A percentile compares a stretch with the other conserved stretches of the same genome.
Conservation (phyloP, 208 protist species). For the Herpetomonas samuelpessoai region DNA sequence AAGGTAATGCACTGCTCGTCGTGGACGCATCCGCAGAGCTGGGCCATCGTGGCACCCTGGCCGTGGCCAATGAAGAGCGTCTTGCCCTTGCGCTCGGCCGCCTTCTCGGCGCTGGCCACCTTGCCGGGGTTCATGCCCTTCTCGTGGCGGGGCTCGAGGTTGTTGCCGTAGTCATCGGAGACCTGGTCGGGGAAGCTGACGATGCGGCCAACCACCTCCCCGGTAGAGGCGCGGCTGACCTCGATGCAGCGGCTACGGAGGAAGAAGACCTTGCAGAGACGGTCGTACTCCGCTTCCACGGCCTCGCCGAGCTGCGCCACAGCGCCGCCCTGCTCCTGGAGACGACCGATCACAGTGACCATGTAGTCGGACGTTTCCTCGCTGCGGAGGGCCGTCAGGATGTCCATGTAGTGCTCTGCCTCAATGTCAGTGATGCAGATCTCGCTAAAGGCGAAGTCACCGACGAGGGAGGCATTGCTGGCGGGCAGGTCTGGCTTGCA, state of each 20-base stretch:
- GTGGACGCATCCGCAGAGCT: constrained; percentile 28
- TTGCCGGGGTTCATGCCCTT: constrained; percentile 30
- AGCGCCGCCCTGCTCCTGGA: constrained; percentile 17
- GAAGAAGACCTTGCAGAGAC: constrained; percentile 42
- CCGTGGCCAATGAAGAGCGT: constrained; percentile 52
- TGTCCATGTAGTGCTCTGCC: constrained; percentile 25
- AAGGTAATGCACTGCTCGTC: constrained; percentile 36
- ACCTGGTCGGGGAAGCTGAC: constrained; percentile 41
- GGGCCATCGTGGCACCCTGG: constrained; percentile 37
- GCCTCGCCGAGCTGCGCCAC: constrained; percentile 21
- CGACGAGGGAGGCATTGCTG: constrained; percentile 24
- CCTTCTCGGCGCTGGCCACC: constrained; percentile 12
- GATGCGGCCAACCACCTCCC: constrained; percentile 28
- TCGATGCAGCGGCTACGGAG: constrained; percentile 33
- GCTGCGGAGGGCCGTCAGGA: constrained; percentile 26
- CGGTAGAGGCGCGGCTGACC: constrained; percentile 30
- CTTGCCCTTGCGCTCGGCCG: constrained; percentile 14
- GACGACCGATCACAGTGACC: constrained; percentile 20
- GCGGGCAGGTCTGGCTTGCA: constrained; percentile 35
- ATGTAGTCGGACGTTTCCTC: constrained; percentile 26
- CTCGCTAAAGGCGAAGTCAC: constrained; percentile 44
- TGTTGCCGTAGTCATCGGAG: constrained; percentile 58
- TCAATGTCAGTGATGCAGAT: constrained; percentile 46
- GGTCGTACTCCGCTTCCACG: constrained; percentile 37
- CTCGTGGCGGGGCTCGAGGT: constrained; percentile 51